Evolutionary conservation across 768 basidiomycete genomes (phyloP).

Genomic region (Tulasnella sp.): DNA sequence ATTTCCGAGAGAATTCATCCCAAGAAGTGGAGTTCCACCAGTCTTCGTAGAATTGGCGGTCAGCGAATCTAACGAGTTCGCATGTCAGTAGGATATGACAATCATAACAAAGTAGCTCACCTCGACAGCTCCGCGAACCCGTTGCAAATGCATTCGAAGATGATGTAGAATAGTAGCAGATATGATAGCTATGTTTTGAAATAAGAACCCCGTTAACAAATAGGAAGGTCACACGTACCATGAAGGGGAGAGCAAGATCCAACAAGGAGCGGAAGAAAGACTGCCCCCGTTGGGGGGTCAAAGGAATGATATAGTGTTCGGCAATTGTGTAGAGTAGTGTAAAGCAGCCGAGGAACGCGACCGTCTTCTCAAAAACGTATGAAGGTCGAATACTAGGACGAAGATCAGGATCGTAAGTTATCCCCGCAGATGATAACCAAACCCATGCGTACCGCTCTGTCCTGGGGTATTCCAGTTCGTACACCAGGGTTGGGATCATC

Average conservation of each 20-base stretch:
- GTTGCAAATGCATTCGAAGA: conserved; percentile 94
- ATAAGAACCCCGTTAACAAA: background rate
- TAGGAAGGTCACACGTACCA: conserved; percentile 30
- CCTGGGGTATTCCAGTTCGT: conserved; percentile 91
- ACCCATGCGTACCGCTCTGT: conserved; percentile 51
- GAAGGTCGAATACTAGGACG: conserved; percentile 39
- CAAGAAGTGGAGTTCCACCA: conserved; percentile 40
- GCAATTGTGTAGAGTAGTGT: conserved; percentile 60
- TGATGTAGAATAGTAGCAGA: conserved; percentile 72
- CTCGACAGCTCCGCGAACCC: conserved; percentile 86
- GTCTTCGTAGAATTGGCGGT: conserved; percentile 94
- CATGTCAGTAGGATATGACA: background rate
- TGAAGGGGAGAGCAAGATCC: conserved; percentile 84
- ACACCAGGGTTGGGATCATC: conserved; percentile 83
- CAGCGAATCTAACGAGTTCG: conserved; percentile 60
- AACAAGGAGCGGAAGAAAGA: conserved; percentile 65
- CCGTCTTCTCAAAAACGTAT: conserved; percentile 60
- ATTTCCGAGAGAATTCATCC: conserved; percentile 96
- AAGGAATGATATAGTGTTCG: conserved; percentile 86
- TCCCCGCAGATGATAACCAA: background rate
- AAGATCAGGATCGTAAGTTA: background rate
- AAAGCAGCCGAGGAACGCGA: conserved; percentile 94
- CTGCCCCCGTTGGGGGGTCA: conserved; percentile 50
- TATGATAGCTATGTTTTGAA: conserved; percentile 47
- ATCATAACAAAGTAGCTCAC: conserved; percentile 33